phyloP scores from a whole-genome alignment of 2,329 filamentous ascomycete genomes.

The Aspergillus sclerotialis region DNA sequence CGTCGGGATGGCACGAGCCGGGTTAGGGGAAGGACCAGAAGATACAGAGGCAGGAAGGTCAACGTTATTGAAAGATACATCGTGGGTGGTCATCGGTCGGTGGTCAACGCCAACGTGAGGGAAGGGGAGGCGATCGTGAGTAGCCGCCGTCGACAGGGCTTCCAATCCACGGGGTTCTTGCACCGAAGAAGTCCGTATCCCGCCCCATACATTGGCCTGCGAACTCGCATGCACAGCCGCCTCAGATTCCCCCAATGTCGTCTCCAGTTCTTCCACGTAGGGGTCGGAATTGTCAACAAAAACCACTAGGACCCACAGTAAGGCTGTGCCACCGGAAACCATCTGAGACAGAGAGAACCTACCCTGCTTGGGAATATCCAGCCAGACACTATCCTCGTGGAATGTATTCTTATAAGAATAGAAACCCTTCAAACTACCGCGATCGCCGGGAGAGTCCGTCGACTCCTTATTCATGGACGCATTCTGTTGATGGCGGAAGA shows the following conservation, averaged over 20 bases:
- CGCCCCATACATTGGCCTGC: slow-evolving; percentile 26
- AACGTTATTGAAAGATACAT: slow-evolving; percentile 11
- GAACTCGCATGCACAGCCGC: slow-evolving; percentile 22
- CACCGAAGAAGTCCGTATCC: slow-evolving; percentile 20
- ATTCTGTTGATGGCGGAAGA: slow-evolving; percentile 64
- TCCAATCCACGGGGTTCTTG: slow-evolving; percentile 46
- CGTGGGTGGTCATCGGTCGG: slow-evolving; percentile 14
- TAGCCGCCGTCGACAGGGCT: slow-evolving; percentile 47
- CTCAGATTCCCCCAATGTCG: slow-evolving; percentile 25
- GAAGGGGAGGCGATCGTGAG: slow-evolving; percentile 30
- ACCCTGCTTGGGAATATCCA: slow-evolving; percentile 55
- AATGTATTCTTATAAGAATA: slow-evolving; percentile 63
- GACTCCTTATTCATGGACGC: slow-evolving; percentile 56
- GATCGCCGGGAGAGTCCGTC: slow-evolving; percentile 30
- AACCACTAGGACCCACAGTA: slow-evolving; percentile 41
- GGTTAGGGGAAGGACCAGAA: slow-evolving; percentile 26
- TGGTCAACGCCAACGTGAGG: slow-evolving; percentile 17
- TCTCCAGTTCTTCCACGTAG: slow-evolving; percentile 46
- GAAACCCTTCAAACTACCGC: slow-evolving; percentile 50
- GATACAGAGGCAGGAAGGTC: slow-evolving; percentile 13
- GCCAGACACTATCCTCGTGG: slow-evolving; percentile 53
- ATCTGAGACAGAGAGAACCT: no score
- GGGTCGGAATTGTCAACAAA: slow-evolving; percentile 58
- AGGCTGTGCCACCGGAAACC: no score
- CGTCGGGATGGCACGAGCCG: slow-evolving; percentile 22